Base-by-base conservation (phyloP, 2,329 filamentous ascomycete genomes). In the Magnaporthales sp. region DNA sequence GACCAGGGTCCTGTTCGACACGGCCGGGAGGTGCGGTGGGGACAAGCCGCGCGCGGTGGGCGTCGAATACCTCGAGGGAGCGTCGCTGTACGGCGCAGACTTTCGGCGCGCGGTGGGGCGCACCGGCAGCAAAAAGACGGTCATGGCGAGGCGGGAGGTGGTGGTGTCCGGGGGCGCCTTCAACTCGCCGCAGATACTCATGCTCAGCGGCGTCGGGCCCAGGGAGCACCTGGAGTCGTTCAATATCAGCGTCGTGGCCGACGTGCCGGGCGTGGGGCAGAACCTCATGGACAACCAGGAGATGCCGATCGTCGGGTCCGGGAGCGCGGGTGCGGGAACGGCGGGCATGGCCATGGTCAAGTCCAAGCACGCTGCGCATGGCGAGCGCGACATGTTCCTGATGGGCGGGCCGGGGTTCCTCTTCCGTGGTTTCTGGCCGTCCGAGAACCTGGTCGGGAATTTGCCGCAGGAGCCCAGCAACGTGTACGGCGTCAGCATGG, bases 371-470 rank as follows among this genome's bases (percentile, higher is more conserved):
- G 71, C 74, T 15, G 71, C 71, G 3, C 74, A 80, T 66, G 78
- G 78, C 62, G 79, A 80, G 67, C 79, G 75, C 64, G 84, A 86
- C 70, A 72, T 84, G 66, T 82, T 85, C 72, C 75, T 84, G 64
- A 83, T 82, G 70, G 84, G 84, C 64, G 83, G 80, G 0, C 83
- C 83, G 22, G 72, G 72, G 2, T 80, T 81, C 68, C 78, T 80
- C 71, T 86, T 86, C 78, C 75, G 77, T 22, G 82, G 83, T 22
- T 85, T 86, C 76, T 86, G 81, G 77, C 83, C 83, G 75, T 70
- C 82, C 0, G 78, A 73, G 63, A 72, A 73, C 67, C 68, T 68
- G 32, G 69, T 69, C 11, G 73, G 72, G 11, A 73, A 72, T 63
- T 46, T 65, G 19, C 75, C 77, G 1, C 68, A 70, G 10, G 73